Percentiles rank a stretch among this genome's conserved stretches.
Evolutionary conservation across 306 rosid genomes (phyloP).

Genomic region (Phaseolus lunatus): DNA sequence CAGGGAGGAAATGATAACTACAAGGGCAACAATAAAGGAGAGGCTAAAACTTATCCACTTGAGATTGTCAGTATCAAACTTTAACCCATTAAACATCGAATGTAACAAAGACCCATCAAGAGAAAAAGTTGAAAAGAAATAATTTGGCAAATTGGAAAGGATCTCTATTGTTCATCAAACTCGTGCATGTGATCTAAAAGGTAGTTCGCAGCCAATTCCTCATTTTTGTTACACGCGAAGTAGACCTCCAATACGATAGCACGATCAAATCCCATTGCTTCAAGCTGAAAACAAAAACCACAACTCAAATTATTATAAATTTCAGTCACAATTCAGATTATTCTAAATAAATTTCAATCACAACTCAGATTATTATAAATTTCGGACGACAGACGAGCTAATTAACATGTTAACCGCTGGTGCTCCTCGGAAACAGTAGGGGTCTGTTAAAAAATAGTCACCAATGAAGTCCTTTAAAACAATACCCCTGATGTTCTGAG

Average conservation of each 20-base stretch:
- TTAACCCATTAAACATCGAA: slow-evolving; percentile 10
- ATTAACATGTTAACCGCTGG: background rate
- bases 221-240: slow-evolving; percentile 91
- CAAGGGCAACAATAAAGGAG: slow-evolving; percentile 3
- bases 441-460: too few species aligned
- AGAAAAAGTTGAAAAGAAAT: slow-evolving; percentile 32
- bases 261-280: slow-evolving; percentile 90
- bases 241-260: slow-evolving; percentile 83
- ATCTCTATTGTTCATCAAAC: slow-evolving; percentile 67
- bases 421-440: too few species aligned
- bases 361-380: background rate
- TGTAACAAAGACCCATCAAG: background rate
- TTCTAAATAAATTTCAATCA: background rate
- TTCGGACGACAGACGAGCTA: background rate
- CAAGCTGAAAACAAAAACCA: slow-evolving; percentile 52
- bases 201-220: slow-evolving; percentile 94
- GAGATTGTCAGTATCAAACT: slow-evolving; percentile 34
- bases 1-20: slow-evolving; percentile 10
- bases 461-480: too few species aligned
- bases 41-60: slow-evolving; percentile 36
- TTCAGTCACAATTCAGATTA: background rate
- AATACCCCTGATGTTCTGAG: too few species aligned
- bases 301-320: background rate
- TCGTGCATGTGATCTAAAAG: slow-evolving; percentile 91
- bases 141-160: slow-evolving; percentile 27